Evolutionary conservation across 768 basidiomycete genomes (phyloP).

Genomic region (Mycena belliarum): DNA sequence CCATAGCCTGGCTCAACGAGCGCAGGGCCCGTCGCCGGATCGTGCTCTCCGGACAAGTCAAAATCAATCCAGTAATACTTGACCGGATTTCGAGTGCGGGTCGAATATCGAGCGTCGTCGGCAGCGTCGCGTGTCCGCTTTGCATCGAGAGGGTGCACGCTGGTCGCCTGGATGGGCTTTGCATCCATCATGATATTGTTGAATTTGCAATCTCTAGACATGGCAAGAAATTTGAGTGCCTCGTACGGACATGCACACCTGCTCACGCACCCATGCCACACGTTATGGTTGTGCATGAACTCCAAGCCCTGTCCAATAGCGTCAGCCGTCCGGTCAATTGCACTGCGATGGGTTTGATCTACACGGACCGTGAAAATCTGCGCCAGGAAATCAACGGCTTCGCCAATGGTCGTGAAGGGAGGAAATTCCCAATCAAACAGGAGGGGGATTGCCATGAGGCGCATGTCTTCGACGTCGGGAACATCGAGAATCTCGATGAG

Average conservation of each 20-base stretch:
- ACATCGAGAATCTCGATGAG: constrained; percentile 26
- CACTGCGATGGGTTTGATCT: too few species aligned
- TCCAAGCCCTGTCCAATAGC: too few species aligned
- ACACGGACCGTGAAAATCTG: constrained; percentile 34
- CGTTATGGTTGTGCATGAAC: too few species aligned
- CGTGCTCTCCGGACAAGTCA: constrained; percentile 1
- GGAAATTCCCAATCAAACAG: constrained; percentile 21
- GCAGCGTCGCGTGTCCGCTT: too few species aligned
- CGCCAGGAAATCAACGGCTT: constrained; percentile 29
- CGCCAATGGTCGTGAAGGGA: constrained; percentile 31
- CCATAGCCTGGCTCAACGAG: neutral
- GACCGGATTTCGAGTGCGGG: neutral
- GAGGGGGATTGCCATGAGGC: constrained; percentile 32
- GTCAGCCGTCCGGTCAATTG: too few species aligned
- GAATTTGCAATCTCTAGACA: neutral
- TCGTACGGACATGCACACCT: neutral
- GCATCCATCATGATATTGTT: neutral
- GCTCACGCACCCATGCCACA: too few species aligned
- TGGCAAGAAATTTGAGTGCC: neutral
- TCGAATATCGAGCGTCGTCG: too few species aligned
- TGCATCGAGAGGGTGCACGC: too few species aligned
- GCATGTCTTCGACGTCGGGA: constrained; percentile 18
- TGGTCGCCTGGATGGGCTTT: too few species aligned
- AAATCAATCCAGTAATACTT: constrained; percentile 6
- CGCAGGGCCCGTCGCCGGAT: neutral